Base-by-base conservation (phyloP, 2,329 filamentous ascomycete genomes). In the Coniella vitis region DNA sequence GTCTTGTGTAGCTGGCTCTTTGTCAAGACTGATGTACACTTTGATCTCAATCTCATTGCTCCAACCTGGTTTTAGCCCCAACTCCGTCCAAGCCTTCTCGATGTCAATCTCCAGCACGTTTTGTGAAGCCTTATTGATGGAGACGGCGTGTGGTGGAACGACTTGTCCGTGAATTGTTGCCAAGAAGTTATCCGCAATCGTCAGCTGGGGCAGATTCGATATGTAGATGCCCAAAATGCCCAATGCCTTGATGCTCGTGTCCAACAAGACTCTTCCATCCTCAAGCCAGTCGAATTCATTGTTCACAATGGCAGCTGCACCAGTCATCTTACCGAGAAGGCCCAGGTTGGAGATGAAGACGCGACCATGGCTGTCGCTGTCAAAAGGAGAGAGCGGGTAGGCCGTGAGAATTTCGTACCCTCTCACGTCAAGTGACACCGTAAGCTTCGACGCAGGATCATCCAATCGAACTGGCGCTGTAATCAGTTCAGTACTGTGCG, bases 251-350 rank as follows among this genome's bases (percentile, higher is more conserved):
- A 96, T 62, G 13, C 75, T 78, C 1, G 85, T 79, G 58, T 81
- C 79, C 12, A 94, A 67, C 7, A 79, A 66, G 17, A 93, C 67
- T 14, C 80, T 70, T 0, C 81, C 81, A 49, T 79, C 83, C 7
- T 74, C 70, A 32, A 56, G 61, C 38, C 83, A 62, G 31, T 75
- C 75, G 38, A 83, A 75, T 22, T 77, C 73, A n/a, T 72, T 83
- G 34, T 72, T 74, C 1, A 84, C 70, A 7, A 95, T 75, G 0
- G 89, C 90, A 1, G 88, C 90, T 1, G 84, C 81, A 0, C 90
- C 91, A 0, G 89, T 89, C 87, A 97, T 95, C 65, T 96, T 95
- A 2, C 79, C 86, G 3, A 95, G 56, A 2, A 97, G 70, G 0
- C 91, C 91, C 1, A 97, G 65, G 16, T 85, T 82, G 1, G 87